Conservation (phyloP, 1,284 basidiomycete species). For the Somion occarium region DNA sequence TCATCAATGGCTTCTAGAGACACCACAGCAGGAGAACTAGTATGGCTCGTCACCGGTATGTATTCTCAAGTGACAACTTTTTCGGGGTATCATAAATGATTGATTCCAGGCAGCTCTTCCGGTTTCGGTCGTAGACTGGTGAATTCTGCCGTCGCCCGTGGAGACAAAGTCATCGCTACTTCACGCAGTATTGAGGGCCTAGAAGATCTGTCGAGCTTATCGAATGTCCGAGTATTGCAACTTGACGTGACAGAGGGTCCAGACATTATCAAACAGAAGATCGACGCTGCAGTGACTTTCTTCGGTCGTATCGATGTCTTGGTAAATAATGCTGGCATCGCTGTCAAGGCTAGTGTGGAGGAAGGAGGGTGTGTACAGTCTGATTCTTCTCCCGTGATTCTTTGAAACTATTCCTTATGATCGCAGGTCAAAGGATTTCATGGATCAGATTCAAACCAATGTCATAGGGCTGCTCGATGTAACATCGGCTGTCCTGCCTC, state of each 20-base stretch:
- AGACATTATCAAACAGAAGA: slow-evolving; percentile 29
- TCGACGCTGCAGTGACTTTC: slow-evolving; percentile 29
- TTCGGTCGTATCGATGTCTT: slow-evolving; percentile 41
- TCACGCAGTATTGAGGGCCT: slow-evolving; percentile 24
- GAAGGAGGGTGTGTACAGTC: not conserved
- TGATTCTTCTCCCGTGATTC: slow-evolving; percentile 11
- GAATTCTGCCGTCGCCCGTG: not conserved
- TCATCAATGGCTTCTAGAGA: too few relatives aligned
- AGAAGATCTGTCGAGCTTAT: slow-evolving; percentile 9
- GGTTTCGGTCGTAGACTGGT: not conserved
- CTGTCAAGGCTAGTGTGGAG: not conserved
- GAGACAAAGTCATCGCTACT: slow-evolving; percentile 26
- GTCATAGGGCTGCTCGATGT: slow-evolving; percentile 36
- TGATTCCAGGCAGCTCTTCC: not conserved
- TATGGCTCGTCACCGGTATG: too few relatives aligned
- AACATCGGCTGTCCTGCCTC: slow-evolving; percentile 32
- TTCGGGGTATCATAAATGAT: too few relatives aligned
- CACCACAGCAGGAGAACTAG: too few relatives aligned
- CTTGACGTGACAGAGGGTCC: slow-evolving; percentile 27
- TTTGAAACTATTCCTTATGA: too few relatives aligned
- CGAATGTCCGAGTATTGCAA: slow-evolving; percentile 14
- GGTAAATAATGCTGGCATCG: slow-evolving; percentile 45
- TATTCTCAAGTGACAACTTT: too few relatives aligned
- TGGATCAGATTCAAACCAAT: slow-evolving; percentile 21
- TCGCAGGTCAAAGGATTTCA: slow-evolving; percentile 19